phyloP scores from a whole-genome alignment of 208 protist species.

The Naegleria fowleri region DNA sequence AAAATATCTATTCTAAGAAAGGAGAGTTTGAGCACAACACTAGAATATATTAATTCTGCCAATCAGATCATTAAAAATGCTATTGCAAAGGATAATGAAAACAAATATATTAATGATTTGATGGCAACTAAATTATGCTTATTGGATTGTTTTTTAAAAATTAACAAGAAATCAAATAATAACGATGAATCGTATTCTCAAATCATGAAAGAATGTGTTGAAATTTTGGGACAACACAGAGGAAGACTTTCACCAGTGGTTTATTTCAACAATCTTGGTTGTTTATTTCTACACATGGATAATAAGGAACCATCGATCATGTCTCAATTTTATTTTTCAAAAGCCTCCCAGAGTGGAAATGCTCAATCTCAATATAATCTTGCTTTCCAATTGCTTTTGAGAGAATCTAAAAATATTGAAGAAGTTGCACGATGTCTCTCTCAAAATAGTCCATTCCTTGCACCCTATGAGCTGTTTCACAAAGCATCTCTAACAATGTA shows the following conservation, averaged over 20 bases:
- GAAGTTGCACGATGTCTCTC: not conserved
- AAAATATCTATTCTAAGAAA: not conserved
- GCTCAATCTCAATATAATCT: not conserved
- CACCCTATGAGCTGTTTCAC: not conserved
- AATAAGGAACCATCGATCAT: not conserved
- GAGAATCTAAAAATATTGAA: not conserved
- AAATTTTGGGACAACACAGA: not conserved
- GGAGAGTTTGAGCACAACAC: not conserved
- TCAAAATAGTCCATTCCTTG: not conserved
- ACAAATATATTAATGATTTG: not conserved
- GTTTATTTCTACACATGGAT: not conserved
- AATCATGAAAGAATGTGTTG: not conserved
- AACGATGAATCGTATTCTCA: not conserved
- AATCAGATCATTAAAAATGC: not conserved
- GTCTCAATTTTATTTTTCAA: conserved; percentile 4
- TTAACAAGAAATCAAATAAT: not conserved
- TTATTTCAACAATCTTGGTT: conserved; percentile 10
- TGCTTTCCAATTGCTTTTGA: not conserved
- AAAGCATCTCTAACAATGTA: not conserved
- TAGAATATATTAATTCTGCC: not conserved
- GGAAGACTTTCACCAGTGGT: not conserved
- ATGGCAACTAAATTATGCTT: not conserved
- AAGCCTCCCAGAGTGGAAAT: not conserved
- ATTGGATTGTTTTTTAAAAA: not conserved
- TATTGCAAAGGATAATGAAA: not conserved